These are phyloP conservation scores for Leptographium galeiforme DNA, from an alignment of 2,329 filamentous ascomycete species.

Conservation along the genomic window DNA sequence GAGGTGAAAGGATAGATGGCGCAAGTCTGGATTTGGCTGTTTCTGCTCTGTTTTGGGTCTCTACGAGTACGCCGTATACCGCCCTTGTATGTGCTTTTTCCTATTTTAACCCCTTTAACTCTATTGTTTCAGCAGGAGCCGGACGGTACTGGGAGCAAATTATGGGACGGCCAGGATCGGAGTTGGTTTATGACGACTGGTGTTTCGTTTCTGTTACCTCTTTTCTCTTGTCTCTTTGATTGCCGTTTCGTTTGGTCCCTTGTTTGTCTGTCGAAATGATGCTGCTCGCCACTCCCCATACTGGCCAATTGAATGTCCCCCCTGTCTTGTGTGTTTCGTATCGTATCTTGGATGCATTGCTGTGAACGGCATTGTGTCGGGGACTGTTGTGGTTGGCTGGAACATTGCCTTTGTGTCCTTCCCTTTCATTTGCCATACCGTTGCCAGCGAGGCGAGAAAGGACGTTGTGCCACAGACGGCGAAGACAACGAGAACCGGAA, in stretches of 20 bases:
- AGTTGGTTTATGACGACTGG: conserved; percentile 2
- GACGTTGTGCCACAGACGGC: not conserved
- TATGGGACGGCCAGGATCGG: conserved; percentile 3
- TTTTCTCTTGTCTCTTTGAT: not conserved
- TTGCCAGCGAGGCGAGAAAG: not conserved
- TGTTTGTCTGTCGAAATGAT: not conserved
- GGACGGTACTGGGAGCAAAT: not conserved
- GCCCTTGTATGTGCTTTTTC: not conserved
- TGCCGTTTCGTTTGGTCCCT: not conserved
- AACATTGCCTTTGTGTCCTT: not conserved
- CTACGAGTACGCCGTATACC: too few species aligned
- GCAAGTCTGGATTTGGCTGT: not conserved
- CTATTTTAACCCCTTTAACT: not conserved
- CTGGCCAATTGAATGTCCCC: not conserved
- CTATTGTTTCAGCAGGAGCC: not conserved
- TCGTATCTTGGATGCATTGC: not conserved
- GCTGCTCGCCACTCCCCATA: not conserved
- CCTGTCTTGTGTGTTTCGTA: not conserved
- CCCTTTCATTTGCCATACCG: not conserved
- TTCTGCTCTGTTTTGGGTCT: not conserved
- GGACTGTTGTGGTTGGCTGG: not conserved
- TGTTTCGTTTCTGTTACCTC: not conserved
- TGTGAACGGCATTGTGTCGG: not conserved
- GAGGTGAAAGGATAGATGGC: not conserved
- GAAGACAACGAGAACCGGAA: not conserved